Base-by-base conservation (phyloP, 1,139 yeast species). In the Saccharomyces hybrid region DNA sequence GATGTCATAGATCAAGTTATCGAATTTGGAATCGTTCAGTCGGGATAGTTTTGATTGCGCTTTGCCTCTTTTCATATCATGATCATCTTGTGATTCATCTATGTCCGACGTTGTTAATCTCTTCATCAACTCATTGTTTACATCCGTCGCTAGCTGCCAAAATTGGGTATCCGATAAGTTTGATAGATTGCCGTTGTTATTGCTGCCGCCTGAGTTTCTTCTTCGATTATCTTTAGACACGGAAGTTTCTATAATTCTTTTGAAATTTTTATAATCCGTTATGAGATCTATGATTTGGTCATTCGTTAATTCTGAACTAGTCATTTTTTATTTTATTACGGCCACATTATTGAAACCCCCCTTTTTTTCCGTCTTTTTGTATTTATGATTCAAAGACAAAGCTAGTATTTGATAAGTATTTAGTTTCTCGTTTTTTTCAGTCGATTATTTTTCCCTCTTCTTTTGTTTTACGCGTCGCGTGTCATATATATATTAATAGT, bases 401-500 rank as follows among this genome's bases (percentile, higher is more conserved):
- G 16, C 2, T 16, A 16, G 16, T 16, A 16, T 16, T 16, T 16
- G 16, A 16, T 16, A 1, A 16, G 16, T 8, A 16, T 16, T 16
- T 7, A 9, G 9, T 14, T 8, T 38, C 16, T 38, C 42, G 9
- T 8, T 16, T 8, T 34, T 16, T 2, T 38, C 16, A 16, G 16
- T 16, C 2, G 2, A 16, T 16, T 38, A 41, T 11, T 53, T 60
- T 3, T 59, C 62, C 5, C 59, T 59, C n/a, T 58, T 67, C 5
- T 52, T 16, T 46, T 63, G 60, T 47, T 76, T 76, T 27, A 81
- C 42, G 42, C 42, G 42, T 38, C 42, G 9, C 42, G 42, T 11
- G 42, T 38, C 16, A 16, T 16, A 16, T 16, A 16, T 28, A 28
- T 28, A 32, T 6, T 6, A 48, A n/a, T 71, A 67, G 4, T 56